Conservation (phyloP, 805 yeast species). For the Saccharomycodes ludwigii region DNA sequence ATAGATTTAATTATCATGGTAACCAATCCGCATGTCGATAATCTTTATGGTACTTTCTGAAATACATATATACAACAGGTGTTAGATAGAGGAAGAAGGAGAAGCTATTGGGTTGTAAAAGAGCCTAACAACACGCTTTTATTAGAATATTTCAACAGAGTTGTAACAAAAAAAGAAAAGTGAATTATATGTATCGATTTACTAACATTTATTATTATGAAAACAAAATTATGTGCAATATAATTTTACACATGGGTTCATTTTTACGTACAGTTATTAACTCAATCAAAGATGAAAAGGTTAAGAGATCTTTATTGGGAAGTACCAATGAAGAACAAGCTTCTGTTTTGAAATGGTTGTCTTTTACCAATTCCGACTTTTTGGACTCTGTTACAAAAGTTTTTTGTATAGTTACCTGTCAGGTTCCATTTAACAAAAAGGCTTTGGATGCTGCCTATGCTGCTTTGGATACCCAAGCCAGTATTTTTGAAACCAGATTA, state of each 20-base stretch:
- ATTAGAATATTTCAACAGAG: too few relatives aligned
- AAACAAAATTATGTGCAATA: too few relatives aligned
- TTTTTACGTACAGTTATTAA: slow-evolving; percentile 17
- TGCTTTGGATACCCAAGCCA: slow-evolving; percentile 27
- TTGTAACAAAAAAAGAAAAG: too few relatives aligned
- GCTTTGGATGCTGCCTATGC: slow-evolving; percentile 35
- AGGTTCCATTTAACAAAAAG: slow-evolving; percentile 70
- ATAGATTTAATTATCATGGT: too few relatives aligned
- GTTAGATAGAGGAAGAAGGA: too few relatives aligned
- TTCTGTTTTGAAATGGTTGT: slow-evolving; percentile 59
- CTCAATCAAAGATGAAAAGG: slow-evolving; percentile 25
- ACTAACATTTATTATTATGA: slow-evolving; percentile 8
- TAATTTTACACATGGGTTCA: too few relatives aligned
- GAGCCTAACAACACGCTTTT: not conserved
- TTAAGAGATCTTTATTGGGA: slow-evolving; percentile 40
- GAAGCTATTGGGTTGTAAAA: not conserved
- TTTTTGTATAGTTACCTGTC: too few relatives aligned
- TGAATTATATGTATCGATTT: too few relatives aligned
- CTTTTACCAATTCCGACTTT: slow-evolving; percentile 61
- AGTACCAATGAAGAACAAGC: slow-evolving; percentile 48
- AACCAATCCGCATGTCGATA: slow-evolving; percentile 23
- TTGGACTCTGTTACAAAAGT: slow-evolving; percentile 33
- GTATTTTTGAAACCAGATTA: slow-evolving; percentile 44
- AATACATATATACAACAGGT: too few relatives aligned
- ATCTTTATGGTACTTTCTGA: too few relatives aligned